phyloP scores from a whole-genome alignment of 441 rosid genomes.

The Hura crepitans region DNA sequence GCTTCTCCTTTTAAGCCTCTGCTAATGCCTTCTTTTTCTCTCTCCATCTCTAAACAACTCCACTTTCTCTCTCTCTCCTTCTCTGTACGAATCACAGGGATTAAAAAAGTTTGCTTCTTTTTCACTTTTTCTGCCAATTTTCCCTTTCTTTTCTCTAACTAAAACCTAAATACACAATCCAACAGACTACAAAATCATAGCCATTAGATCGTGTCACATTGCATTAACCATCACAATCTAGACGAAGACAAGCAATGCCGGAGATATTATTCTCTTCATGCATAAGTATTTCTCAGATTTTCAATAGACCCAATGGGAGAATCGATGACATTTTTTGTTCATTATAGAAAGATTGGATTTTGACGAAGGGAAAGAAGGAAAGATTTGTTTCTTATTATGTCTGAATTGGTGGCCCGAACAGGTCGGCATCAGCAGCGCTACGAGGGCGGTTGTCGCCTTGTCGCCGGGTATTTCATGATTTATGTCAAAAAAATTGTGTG shows the following conservation, averaged over 20 bases:
- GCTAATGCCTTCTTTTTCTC: constrained; percentile 3
- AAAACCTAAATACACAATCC: not conserved
- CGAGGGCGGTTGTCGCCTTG: constrained; percentile 86
- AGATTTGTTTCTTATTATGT: constrained; percentile 33
- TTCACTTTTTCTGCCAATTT: not conserved
- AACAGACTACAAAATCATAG: not conserved
- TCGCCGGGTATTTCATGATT: constrained; percentile 63
- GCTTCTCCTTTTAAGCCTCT: constrained; percentile 26
- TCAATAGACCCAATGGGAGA: constrained; percentile 5
- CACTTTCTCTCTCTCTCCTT: not conserved
- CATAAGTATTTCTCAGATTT: constrained; percentile 28
- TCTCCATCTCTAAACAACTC: constrained; percentile 2
- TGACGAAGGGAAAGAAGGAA: not conserved
- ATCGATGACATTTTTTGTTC: not conserved
- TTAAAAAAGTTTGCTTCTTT: not conserved
- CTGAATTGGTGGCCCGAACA: constrained; percentile 95
- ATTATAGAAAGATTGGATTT: constrained; percentile 13
- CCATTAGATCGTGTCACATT: constrained; percentile 37
- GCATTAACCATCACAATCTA: constrained; percentile 33
- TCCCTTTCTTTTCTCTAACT: not conserved
- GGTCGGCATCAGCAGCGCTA: constrained; percentile 98
- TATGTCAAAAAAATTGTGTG: not conserved
- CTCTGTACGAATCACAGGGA: not conserved
- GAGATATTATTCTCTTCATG: constrained; percentile 30
- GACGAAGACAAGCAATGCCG: constrained; percentile 24